Conservation (phyloP, 257 asterid species). For the Capsicum rhomboideum region DNA sequence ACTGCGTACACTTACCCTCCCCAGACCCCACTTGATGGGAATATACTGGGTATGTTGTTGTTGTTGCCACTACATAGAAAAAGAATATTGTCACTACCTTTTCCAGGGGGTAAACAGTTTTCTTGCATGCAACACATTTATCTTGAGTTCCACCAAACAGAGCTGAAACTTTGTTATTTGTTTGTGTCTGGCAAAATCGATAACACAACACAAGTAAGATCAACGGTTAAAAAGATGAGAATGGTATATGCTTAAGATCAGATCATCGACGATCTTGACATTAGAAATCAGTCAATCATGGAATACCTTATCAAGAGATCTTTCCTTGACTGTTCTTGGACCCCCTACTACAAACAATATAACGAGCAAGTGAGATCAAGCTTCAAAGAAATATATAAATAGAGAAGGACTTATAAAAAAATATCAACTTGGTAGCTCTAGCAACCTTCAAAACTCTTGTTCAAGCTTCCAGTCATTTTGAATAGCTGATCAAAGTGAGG, state of each 20-base stretch:
- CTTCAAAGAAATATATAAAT: not conserved
- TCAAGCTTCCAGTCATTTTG: constrained; percentile 87
- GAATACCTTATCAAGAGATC: constrained; percentile 42
- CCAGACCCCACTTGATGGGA: no score
- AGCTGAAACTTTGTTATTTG: constrained; percentile 47
- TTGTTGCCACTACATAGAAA: not conserved
- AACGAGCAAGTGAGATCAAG: not conserved
- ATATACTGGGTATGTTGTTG: no score
- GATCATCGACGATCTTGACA: not conserved
- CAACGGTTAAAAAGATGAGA: not conserved
- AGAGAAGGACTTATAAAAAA: not conserved
- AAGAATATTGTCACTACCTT: constrained; percentile 31
- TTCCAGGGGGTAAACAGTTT: constrained; percentile 72
- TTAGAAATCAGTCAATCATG: not conserved
- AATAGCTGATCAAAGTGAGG: constrained; percentile 81
- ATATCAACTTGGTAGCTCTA: not conserved
- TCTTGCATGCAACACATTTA: constrained; percentile 64
- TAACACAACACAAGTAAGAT: not conserved
- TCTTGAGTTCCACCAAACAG: constrained; percentile 72
- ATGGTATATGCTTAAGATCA: not conserved
- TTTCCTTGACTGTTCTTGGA: constrained; percentile 50
- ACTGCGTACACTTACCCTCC: no score
- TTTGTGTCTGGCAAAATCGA: constrained; percentile 12
- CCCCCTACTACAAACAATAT: constrained; percentile 40
- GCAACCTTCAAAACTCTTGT: constrained; percentile 76